Percentiles rank a stretch among this genome's conserved stretches.
Conservation (phyloP, 495 filamentous ascomycete genomes). For the Aspergillus kassunensis region DNA sequence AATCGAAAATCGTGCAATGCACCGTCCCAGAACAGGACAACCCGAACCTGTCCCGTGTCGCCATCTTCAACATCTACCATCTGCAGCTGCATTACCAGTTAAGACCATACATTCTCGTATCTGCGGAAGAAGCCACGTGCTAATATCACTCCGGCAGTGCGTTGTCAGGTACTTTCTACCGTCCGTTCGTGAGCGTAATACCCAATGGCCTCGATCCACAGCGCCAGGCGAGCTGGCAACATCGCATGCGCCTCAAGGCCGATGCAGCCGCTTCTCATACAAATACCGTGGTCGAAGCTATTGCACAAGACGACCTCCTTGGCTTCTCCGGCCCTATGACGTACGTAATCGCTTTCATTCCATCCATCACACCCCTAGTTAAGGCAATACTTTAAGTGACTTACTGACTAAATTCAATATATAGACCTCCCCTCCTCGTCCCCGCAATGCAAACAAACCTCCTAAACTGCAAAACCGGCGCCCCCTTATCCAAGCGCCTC, state of each 20-base stretch:
- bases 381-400: too few species aligned
- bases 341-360: constrained; percentile 17
- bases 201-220: constrained; percentile 11
- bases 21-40: constrained; percentile 20
- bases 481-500: constrained; percentile 29
- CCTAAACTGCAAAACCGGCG: constrained; percentile 29
- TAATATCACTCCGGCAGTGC: constrained; percentile 19
- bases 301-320: constrained; percentile 29
- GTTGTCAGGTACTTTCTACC: constrained; percentile 29
- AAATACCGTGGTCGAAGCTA: constrained; percentile 28
- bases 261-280: constrained; percentile 31
- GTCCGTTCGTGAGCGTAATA: constrained; percentile 17
- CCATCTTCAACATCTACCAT: constrained; percentile 26
- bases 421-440: constrained; percentile 35
- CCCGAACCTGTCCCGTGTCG: constrained; percentile 7
- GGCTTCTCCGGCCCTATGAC: constrained; percentile 31
- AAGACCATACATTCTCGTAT: not conserved
- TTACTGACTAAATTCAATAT: too few species aligned
- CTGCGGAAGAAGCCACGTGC: not conserved
- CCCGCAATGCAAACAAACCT: constrained; percentile 42
- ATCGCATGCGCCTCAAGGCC: constrained; percentile 18
- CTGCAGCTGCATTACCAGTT: constrained; percentile 35
- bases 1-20: constrained; percentile 17
- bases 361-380: too few species aligned
- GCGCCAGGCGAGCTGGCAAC: constrained; percentile 16